Evolutionary conservation across 257 asterid genomes (phyloP), one percentile per base, ranked within the genome.

Genomic region (Oldenlandia corymbosa): DNA sequence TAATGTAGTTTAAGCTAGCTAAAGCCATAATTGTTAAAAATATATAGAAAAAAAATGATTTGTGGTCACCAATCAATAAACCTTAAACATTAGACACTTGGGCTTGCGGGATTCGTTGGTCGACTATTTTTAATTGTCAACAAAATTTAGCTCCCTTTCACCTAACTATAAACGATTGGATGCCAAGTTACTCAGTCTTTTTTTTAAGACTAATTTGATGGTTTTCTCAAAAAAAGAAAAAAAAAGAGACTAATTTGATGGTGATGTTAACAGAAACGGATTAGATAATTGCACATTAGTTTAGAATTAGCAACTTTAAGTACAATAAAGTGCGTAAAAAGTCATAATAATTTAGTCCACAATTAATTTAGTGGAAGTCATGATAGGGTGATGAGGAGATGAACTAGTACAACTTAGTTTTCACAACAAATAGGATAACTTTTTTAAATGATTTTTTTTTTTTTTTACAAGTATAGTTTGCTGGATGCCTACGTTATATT

Each of bases 311-410:
- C 20, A 67, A 49, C 12, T 16, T 55, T 31, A 65, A 69, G 53
- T 20, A 18, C 24, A 10, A 58, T 24, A 69, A 65, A 69, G 75
- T 58, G 71, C 68, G 59, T 8, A 21, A n/a, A n/a, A 36, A 36
- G 58, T 27, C 52, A 59, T 23, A 26, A 55, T 37, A 67, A 53
- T 28, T 52, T 14, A 8, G 45, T 17, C 46, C 53, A 57, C n/a
- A 32, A 34, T 3, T 57, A 16, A 18, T 31, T 46, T 64, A 73
- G 81, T 80, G 82, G 80, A 71, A 64, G 72, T 67, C 75, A 71
- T 76, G 73, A 70, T 75, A 58, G 60, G 70, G 43, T 68, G 45
- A 46, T 64, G 60, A 45, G 71, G 55, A 62, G 60, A 39, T 78
- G 70, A 63, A 67, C 60, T 63, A 78, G 62, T 63, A 48, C 55